These are phyloP conservation scores for Phytophthora fragariaefolia DNA, from an alignment of 352 stramenopile genomes.

Conservation along the genomic window DNA sequence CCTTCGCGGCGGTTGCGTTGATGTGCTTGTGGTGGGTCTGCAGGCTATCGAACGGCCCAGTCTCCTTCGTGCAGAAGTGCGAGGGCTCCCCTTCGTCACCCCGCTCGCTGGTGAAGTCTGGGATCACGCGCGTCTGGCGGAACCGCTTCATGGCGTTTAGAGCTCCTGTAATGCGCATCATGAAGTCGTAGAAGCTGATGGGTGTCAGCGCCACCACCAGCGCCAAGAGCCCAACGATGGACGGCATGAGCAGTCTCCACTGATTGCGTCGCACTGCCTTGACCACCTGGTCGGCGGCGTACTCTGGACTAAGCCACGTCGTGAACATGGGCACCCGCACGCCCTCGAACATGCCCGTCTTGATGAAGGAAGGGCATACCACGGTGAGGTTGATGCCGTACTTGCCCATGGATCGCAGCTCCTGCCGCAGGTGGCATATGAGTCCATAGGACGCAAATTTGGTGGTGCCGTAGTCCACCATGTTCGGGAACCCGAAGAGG, in stretches of 20 bases:
- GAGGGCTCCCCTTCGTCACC: neutral
- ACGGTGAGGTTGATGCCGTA: slow-evolving; percentile 44
- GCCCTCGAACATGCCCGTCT: slow-evolving; percentile 59
- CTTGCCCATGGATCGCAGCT: slow-evolving; percentile 40
- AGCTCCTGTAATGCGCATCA: slow-evolving; percentile 26
- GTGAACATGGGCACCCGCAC: slow-evolving; percentile 39
- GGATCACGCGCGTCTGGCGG: slow-evolving; percentile 36
- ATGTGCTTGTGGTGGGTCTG: neutral
- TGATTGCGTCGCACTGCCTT: slow-evolving; percentile 44
- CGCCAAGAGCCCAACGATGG: slow-evolving; percentile 26
- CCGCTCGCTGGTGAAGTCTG: slow-evolving; percentile 1
- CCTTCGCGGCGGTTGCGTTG: neutral
- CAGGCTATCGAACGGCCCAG: neutral
- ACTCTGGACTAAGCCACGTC: slow-evolving; percentile 40
- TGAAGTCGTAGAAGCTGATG: slow-evolving; percentile 21
- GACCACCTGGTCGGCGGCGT: slow-evolving; percentile 43
- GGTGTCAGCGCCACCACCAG: slow-evolving; percentile 24
- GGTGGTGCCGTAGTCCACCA: slow-evolving; percentile 49
- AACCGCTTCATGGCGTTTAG: slow-evolving; percentile 40
- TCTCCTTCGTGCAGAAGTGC: neutral
- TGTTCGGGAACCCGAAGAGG: slow-evolving; percentile 36
- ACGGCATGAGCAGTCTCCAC: slow-evolving; percentile 36
- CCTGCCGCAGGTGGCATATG: slow-evolving; percentile 41
- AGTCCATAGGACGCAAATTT: slow-evolving; percentile 42
- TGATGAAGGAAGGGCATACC: slow-evolving; percentile 52